Evolutionary conservation across 495 filamentous ascomycete species (phyloP).

Genomic region (Podospora didyma): DNA sequence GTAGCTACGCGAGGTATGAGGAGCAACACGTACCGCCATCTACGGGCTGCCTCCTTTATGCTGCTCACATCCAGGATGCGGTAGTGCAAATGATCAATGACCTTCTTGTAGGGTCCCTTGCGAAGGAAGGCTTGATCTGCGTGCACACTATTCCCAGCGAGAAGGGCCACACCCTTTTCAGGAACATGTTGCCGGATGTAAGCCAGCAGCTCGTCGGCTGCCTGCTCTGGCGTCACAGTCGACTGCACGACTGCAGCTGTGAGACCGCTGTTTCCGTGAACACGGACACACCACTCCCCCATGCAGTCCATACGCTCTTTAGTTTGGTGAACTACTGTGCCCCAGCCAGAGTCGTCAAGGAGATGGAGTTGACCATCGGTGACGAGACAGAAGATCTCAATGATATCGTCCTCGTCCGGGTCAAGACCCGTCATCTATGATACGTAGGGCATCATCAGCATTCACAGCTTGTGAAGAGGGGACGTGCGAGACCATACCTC

Average conservation of each 20-base stretch:
- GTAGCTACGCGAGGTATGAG: background rate
- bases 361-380: slow-evolving; percentile 75
- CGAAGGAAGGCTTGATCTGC: slow-evolving; percentile 80
- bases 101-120: slow-evolving; percentile 64
- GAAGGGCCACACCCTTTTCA: slow-evolving; percentile 55
- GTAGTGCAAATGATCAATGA: slow-evolving; percentile 78
- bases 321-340: slow-evolving; percentile 72
- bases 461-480: background rate
- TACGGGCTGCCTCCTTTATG: slow-evolving; percentile 79
- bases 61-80: slow-evolving; percentile 88
- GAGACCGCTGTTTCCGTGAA: slow-evolving; percentile 66
- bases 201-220: slow-evolving; percentile 66
- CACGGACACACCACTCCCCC: slow-evolving; percentile 58
- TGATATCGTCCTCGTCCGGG: slow-evolving; percentile 71
- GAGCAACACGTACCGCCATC: slow-evolving; percentile 58
- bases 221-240: slow-evolving; percentile 63
- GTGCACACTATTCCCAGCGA: slow-evolving; percentile 92
- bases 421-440: slow-evolving; percentile 93
- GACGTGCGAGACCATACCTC: slow-evolving; percentile 52
- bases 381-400: slow-evolving; percentile 92
- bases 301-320: slow-evolving; percentile 69
- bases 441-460: background rate
- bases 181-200: slow-evolving; percentile 75
- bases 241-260: slow-evolving; percentile 74
- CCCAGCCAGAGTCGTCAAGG: slow-evolving; percentile 73